These are phyloP conservation scores for Quercus phellos DNA, from an alignment of 331 rosid genomes.

Conservation along the genomic window DNA sequence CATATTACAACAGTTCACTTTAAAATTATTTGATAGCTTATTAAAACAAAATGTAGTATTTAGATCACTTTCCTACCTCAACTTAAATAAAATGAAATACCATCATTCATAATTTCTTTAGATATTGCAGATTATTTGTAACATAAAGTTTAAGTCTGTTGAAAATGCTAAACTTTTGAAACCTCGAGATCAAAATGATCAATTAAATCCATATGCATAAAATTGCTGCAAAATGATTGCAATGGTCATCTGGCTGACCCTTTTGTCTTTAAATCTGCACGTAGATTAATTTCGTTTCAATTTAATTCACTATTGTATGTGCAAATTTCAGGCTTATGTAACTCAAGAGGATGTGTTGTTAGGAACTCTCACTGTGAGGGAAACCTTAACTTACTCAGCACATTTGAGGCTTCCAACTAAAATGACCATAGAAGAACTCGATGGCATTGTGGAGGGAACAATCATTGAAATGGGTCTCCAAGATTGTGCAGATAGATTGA, in stretches of 20 bases:
- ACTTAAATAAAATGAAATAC: neutral
- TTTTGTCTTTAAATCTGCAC: neutral
- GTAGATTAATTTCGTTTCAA: neutral
- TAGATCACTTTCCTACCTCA: neutral
- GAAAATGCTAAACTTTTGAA: neutral
- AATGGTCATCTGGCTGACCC: neutral
- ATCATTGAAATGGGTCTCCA: slow-evolving; percentile 87
- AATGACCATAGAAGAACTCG: slow-evolving; percentile 54
- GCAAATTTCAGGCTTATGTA: slow-evolving; percentile 71
- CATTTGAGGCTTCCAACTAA: slow-evolving; percentile 62
- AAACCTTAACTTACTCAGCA: slow-evolving; percentile 74
- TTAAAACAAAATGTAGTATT: neutral
- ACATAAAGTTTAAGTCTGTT: neutral
- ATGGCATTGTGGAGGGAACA: slow-evolving; percentile 48
- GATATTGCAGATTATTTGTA: neutral
- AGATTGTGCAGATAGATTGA: slow-evolving; percentile 74
- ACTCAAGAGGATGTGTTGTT: slow-evolving; percentile 86
- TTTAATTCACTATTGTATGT: neutral
- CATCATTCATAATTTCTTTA: neutral
- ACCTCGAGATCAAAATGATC: neutral
- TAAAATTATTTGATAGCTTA: too few relatives aligned
- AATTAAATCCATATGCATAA: neutral
- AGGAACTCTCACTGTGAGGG: slow-evolving; percentile 86
- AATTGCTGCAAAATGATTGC: neutral
- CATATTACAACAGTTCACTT: neutral